Base-by-base conservation (phyloP, 495 filamentous ascomycete genomes). In the Penicillium chermesinum region DNA sequence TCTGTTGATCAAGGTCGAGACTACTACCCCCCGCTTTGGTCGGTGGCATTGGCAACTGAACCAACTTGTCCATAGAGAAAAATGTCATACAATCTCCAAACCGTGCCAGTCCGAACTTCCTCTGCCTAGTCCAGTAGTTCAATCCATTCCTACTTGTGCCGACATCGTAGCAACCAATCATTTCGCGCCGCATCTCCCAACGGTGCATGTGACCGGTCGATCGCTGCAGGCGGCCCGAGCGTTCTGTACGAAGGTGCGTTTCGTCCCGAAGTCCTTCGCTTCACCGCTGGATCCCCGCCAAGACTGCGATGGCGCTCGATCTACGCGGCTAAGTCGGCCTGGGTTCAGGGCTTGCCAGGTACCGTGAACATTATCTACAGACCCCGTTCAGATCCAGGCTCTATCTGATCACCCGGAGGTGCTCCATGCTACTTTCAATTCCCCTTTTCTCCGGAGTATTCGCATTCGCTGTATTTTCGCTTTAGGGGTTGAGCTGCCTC, bases 201-300 rank as follows among this genome's bases (percentile, higher is more conserved):
- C 36, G 15, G 34, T 37, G 44, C 58, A 59, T 62, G 58, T 59
- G 58, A 62, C 56, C 41, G 7, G 47, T 62, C 52, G 53, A 51
- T 59, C 54, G 39, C 30, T 16, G 22, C 33, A 27, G 33, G 42
- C 32, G 58, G 44, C 50, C 54, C 33, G 50, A 58, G 49, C 50
- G 41, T n/a, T n/a, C n/a, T 45, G 37, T 42, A 13, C 17, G 14
- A 13, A 16, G 16, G 27, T n/a, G 30, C 27, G 25, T 19, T 7
- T 17, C 32, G 55, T 44, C 50, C 50, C 33, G 50, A 55, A 46
- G 47, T 33, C 40, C 13, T 15, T 36, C 9, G 34, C 41, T 47
- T 46, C 58, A 62, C 59, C 59, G 58, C 58, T 58, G 48, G 51
- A 61, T 61, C 58, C 50, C 47, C 54, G 44, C 49, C 44, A 58